Base-by-base conservation (phyloP, 2,329 filamentous ascomycete species). In the Truncatella angustata region DNA sequence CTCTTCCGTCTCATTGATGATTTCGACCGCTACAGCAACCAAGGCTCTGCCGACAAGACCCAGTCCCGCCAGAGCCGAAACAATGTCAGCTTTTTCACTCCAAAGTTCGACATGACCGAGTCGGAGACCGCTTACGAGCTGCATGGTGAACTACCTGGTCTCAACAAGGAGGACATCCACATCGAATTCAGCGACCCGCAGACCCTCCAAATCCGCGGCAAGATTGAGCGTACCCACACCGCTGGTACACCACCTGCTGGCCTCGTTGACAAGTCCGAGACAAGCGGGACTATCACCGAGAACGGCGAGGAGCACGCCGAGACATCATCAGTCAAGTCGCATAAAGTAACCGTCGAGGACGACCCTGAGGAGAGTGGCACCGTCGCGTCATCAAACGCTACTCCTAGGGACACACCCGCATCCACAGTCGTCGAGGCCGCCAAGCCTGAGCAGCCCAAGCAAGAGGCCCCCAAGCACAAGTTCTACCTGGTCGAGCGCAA, bases 181-280 rank as follows among this genome's bases (percentile, higher is more conserved):
- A 88, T 93, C 65, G 88, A 93, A 65, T 93, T 92, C 77, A 85
- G 83, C 53, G 88, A 93, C 66, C 76, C 80, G 37, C 85, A 89
- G 72, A 91, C 87, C 14, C 73, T 93, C 39, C 78, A 83, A 57
- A 77, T 94, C 66, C 82, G 81, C 53, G 90, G 90, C 63, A 82
- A 78, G 57, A 79, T 84, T 51, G 88, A 91, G 71, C 81, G 85
- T 59, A 73, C 73, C 58, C 80, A 82, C 69, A 80, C 81, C 54
- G 71, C 82, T 35, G 80, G 80, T 53, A 76, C 74, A 7, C 72
- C 76, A 3, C 70, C 79, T 28, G 72, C 79, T 24, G 75, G 71
- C 45, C 69, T 74, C 45, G 70, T 84, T 50, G 78, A 83, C 14
- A n/a, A 57, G 47, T 40, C 54, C 50, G 60, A 65, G 51, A 63